A percentile compares a stretch with the other conserved stretches of the same genome.
phyloP scores from a whole-genome alignment of 306 rosid genomes.

The Glycine soja region DNA sequence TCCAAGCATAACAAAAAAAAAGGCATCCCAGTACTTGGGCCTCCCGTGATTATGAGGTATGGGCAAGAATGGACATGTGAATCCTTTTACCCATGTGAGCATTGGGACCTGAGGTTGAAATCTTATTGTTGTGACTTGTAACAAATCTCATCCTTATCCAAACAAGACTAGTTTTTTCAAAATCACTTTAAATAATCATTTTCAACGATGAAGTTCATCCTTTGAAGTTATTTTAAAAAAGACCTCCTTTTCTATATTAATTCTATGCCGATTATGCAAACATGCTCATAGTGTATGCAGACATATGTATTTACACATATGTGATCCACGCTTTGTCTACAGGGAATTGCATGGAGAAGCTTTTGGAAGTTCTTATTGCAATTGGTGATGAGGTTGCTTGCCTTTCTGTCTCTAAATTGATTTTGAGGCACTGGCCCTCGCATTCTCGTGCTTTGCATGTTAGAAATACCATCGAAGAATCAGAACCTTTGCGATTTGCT shows the following conservation, averaged over 20 bases:
- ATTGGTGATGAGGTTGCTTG: slow-evolving; percentile 98
- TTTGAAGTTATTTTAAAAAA: slow-evolving; percentile 15
- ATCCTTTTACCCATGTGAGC: slow-evolving; percentile 8
- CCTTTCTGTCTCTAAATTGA: slow-evolving; percentile 87
- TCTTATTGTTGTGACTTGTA: neutral
- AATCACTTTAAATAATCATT: slow-evolving; percentile 27
- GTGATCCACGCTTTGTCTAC: slow-evolving; percentile 25
- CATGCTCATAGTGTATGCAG: neutral
- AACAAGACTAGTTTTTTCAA: slow-evolving; percentile 32
- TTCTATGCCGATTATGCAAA: slow-evolving; percentile 9
- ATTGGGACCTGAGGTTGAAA: neutral
- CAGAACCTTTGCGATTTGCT: slow-evolving; percentile 81
- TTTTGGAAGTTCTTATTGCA: slow-evolving; percentile 97
- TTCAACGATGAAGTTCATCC: slow-evolving; percentile 36
- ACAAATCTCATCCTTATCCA: slow-evolving; percentile 20
- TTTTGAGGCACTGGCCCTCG: slow-evolving; percentile 99
- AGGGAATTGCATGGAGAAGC: slow-evolving; percentile 99
- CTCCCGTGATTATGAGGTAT: slow-evolving; percentile 18
- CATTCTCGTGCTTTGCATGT: slow-evolving; percentile 94
- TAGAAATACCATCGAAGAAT: slow-evolving; percentile 79
- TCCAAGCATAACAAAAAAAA: neutral
- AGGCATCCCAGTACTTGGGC: neutral
- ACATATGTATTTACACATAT: slow-evolving; percentile 13
- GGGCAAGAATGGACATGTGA: neutral
- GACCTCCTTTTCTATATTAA: slow-evolving; percentile 15